Conservation (phyloP, 192 early-diverging fungal species). For the Backusella australiensis region DNA sequence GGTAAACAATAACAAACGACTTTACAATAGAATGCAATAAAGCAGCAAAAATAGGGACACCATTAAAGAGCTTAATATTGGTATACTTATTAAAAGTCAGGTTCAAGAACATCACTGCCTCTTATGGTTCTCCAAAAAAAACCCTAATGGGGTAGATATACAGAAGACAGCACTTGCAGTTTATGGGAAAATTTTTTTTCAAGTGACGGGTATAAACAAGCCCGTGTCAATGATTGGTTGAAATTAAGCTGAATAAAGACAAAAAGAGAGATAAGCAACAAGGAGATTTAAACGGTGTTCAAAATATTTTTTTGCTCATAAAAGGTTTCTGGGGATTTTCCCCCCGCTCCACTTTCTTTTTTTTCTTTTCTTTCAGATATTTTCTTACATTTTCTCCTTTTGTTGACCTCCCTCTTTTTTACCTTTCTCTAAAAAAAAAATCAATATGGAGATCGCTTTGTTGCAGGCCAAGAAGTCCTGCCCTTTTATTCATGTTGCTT, state of each 20-base stretch:
- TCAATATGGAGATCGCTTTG: constrained; percentile 41
- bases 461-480: constrained; percentile 52
- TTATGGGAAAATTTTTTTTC: not conserved
- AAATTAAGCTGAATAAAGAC: not conserved
- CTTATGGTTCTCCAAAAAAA: not conserved
- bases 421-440: not conserved
- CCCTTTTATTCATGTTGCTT: constrained; percentile 76
- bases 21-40: not conserved
- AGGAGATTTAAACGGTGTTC: not conserved
- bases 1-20: not conserved
- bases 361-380: not conserved
- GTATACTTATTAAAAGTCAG: not conserved
- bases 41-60: not conserved
- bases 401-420: constrained; percentile 5
- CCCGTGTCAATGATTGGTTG: not conserved
- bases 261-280: not conserved
- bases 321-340: not conserved
- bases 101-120: not conserved
- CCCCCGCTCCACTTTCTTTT: not conserved
- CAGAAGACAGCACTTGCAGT: not conserved
- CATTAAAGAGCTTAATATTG: not conserved
- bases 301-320: not conserved
- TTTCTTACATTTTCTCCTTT: constrained; percentile 9
- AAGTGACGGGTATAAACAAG: constrained; percentile 6
- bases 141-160: not conserved